These are phyloP conservation scores for Podaxis carcinomalis DNA, from an alignment of 768 basidiomycete species.

Conservation along the genomic window DNA sequence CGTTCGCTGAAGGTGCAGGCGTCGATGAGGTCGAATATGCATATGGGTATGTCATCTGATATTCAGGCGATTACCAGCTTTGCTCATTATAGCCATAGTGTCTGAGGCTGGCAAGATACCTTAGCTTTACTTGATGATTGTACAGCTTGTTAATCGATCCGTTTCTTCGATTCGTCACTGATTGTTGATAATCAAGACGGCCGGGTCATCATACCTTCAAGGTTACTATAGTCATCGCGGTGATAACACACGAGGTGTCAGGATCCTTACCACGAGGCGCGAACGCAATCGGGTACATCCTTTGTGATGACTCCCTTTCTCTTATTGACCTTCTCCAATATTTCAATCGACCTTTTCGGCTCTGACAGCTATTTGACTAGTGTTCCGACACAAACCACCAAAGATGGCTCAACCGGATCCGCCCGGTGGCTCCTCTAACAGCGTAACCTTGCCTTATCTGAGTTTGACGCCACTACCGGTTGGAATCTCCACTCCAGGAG, in stretches of 20 bases:
- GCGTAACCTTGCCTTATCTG: conserved; percentile 7
- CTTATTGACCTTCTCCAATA: neutral
- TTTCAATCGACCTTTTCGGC: neutral
- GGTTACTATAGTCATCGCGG: neutral
- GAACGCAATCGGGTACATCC: neutral
- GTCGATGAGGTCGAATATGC: conserved; percentile 91
- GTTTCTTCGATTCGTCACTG: neutral
- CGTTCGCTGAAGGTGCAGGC: conserved; percentile 76
- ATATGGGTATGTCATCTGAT: conserved; percentile 59
- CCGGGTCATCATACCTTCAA: neutral
- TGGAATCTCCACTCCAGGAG: neutral
- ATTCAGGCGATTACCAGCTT: neutral
- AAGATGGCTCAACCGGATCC: neutral
- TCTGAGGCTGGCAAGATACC: neutral
- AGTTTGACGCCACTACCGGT: neutral
- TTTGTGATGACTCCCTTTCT: neutral
- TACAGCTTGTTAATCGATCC: neutral
- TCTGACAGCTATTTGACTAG: neutral
- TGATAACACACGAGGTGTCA: neutral
- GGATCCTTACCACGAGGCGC: neutral
- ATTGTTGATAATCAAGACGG: neutral
- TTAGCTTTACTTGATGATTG: neutral
- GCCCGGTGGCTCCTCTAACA: neutral
- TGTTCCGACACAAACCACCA: neutral
- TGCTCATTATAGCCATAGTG: conserved; percentile 1